Percentiles rank a stretch among this genome's conserved stretches.
Conservation (phyloP, 495 filamentous ascomycete genomes). For the Amniculicola lignicola region DNA sequence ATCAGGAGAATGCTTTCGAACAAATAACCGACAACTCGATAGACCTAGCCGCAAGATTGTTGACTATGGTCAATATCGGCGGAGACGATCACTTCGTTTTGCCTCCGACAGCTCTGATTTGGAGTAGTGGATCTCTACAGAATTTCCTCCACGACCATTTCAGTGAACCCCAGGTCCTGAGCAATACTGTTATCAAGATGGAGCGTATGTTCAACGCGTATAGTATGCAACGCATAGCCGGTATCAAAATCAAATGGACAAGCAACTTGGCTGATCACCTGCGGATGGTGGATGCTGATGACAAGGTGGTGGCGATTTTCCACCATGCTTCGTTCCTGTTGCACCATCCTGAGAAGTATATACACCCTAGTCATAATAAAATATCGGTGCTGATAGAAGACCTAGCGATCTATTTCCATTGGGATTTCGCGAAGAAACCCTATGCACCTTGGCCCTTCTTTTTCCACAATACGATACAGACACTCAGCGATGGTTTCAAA, state of each 20-base stretch:
- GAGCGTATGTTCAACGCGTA: slow-evolving; percentile 36
- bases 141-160: background rate
- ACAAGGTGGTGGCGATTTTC: slow-evolving; percentile 42
- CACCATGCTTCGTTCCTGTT: slow-evolving; percentile 46
- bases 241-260: slow-evolving; percentile 46
- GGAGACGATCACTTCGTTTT: slow-evolving; percentile 5
- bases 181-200: background rate
- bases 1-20: background rate
- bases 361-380: no score
- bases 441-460: slow-evolving; percentile 48
- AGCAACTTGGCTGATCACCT: slow-evolving; percentile 49
- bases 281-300: slow-evolving; percentile 42
- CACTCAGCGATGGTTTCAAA: slow-evolving; percentile 13
- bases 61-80: slow-evolving; percentile 23
- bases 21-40: slow-evolving; percentile 11
- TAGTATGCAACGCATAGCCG: slow-evolving; percentile 41
- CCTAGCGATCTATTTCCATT: slow-evolving; percentile 35
- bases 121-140: background rate
- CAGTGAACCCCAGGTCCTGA: background rate
- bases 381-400: background rate
- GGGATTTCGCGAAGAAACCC: slow-evolving; percentile 46
- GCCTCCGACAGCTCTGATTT: background rate
- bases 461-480: slow-evolving; percentile 40
- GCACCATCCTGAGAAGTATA: slow-evolving; percentile 27
- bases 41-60: slow-evolving; percentile 14